Conservation (phyloP, 2,329 filamentous ascomycete species). For the Falciphora oryzae region DNA sequence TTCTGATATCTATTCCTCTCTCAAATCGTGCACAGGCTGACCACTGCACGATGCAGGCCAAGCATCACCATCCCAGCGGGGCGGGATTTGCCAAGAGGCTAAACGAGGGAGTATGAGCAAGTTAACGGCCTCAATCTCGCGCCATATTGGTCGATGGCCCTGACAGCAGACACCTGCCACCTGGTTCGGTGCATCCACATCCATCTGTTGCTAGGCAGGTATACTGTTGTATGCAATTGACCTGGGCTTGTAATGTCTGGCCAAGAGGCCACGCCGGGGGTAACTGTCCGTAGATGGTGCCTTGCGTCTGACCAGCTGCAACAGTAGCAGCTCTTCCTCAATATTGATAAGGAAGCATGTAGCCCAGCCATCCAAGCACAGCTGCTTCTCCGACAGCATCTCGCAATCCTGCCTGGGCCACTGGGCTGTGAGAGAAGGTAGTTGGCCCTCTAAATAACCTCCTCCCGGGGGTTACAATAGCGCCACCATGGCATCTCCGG, state of each 20-base stretch:
- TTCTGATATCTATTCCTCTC: neutral
- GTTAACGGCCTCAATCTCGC: neutral
- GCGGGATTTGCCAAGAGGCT: neutral
- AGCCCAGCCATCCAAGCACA: no score
- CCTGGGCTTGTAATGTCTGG: neutral
- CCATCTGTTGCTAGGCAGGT: neutral
- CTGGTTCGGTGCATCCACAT: neutral
- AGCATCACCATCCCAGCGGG: neutral
- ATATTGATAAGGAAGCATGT: no score
- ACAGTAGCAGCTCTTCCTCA: no score
- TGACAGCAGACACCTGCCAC: neutral
- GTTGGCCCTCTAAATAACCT: neutral
- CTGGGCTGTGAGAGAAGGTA: neutral
- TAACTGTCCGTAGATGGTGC: no score
- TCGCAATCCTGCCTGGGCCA: neutral
- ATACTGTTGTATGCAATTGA: neutral
- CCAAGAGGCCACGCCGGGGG: neutral
- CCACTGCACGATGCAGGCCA: neutral
- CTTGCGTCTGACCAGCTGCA: no score
- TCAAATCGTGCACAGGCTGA: neutral
- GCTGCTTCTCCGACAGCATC: neutral
- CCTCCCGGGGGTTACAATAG: neutral
- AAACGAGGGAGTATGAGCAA: conserved; percentile 3
- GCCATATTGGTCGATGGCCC: neutral
- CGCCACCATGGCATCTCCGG: neutral